A percentile compares a stretch with the other conserved stretches of the same genome.
Evolutionary conservation across 202 grass and related monocot species (phyloP).

Genomic region (Cymbopogon flexuosus): DNA sequence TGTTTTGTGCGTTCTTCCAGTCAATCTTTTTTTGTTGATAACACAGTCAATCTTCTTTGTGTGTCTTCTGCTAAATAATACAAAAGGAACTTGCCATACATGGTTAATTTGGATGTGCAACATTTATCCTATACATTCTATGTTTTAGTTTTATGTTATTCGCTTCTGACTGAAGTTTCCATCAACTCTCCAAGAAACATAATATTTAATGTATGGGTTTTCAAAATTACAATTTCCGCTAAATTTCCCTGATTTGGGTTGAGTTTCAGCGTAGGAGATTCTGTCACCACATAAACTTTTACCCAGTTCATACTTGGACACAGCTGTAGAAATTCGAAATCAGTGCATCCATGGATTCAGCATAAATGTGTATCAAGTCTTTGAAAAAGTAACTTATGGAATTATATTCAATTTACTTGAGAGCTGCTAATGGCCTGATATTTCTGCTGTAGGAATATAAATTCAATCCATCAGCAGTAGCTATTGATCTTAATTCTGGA

Average conservation of each 20-base stretch:
- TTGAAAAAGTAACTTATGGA: slow-evolving; percentile 1
- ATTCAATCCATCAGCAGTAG: slow-evolving; percentile 68
- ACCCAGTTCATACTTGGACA: slow-evolving; percentile 6
- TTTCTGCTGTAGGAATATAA: slow-evolving; percentile 76
- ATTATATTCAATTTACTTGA: slow-evolving; percentile 22
- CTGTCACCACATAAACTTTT: neutral
- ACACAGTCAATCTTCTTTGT: slow-evolving; percentile 4
- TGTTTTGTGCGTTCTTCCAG: neutral
- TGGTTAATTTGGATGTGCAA: neutral
- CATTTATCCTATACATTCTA: neutral
- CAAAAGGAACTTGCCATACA: neutral
- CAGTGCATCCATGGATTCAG: neutral
- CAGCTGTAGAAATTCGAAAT: neutral
- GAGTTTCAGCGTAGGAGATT: neutral
- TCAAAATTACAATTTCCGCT: slow-evolving; percentile 16
- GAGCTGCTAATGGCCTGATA: slow-evolving; percentile 27
- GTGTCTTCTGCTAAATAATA: neutral
- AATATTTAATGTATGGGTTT: neutral
- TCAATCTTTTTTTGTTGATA: neutral
- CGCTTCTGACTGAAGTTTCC: slow-evolving; percentile 27
- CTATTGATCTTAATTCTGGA: slow-evolving; percentile 86
- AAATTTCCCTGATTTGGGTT: slow-evolving; percentile 4
- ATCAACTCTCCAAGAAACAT: neutral
- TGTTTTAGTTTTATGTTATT: neutral
- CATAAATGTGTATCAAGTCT: slow-evolving; percentile 11